Evolutionary conservation across 345 rosid genomes (phyloP).

Genomic region (Eucalyptus leucophloia): DNA sequence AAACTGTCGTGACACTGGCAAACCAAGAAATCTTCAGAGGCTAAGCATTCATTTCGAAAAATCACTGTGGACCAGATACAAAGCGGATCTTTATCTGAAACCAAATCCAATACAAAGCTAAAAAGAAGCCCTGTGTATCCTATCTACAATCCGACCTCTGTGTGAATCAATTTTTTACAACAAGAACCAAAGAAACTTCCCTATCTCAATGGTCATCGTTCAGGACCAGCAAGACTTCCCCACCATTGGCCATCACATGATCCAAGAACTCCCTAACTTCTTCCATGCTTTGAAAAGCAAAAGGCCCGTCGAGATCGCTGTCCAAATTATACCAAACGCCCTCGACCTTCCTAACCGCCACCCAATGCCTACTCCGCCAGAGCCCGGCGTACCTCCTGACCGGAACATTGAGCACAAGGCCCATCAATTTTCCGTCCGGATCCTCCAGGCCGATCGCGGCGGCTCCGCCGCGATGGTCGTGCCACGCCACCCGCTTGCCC

Average conservation of each 20-base stretch:
- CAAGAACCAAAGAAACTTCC: background rate
- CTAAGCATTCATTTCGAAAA: background rate
- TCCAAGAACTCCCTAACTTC: conserved; percentile 53
- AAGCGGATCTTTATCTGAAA: background rate
- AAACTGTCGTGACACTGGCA: background rate
- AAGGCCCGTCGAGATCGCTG: conserved; percentile 57
- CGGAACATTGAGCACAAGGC: conserved; percentile 66
- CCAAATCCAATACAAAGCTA: background rate
- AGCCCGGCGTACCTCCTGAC: conserved; percentile 61
- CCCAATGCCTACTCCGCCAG: conserved; percentile 91
- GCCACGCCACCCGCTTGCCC: conserved; percentile 67
- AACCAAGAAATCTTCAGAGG: background rate
- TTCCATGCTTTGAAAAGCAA: conserved; percentile 18
- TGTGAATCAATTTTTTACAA: background rate
- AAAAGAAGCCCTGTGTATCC: background rate
- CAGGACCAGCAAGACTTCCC: conserved; percentile 64
- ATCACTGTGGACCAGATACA: background rate
- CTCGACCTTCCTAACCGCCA: conserved; percentile 51
- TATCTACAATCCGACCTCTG: background rate
- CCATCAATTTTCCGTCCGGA: conserved; percentile 26
- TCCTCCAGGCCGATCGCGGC: conserved; percentile 45
- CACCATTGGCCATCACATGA: conserved; percentile 31
- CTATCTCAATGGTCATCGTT: conserved; percentile 16
- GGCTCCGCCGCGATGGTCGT: conserved; percentile 57
- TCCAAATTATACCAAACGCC: conserved; percentile 89